Base-by-base conservation (phyloP, 176 grass and related monocot species). In the Metroxylon sagu region DNA sequence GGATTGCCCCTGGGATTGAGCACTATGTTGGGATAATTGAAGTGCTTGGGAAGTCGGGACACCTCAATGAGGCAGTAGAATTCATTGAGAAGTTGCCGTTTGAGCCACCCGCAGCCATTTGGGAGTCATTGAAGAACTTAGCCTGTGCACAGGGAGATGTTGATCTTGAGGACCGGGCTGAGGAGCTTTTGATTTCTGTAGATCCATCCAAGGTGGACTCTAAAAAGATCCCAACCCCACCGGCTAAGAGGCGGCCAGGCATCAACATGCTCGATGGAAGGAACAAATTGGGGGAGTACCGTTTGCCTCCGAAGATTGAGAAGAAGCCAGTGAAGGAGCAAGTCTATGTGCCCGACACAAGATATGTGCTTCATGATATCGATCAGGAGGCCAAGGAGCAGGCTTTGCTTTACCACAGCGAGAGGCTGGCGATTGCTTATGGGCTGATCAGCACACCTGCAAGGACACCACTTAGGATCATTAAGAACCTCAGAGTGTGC, bases 351-450 rank as follows among this genome's bases (percentile, higher is more conserved):
- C 89, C 89, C 0, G 89, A 94, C 60, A 94, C 89, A 14, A 88
- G 89, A 53, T 94, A 94, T 50, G 85, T 94, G 29, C 79, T 94
- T 48, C 89, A 94, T 63, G 89, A 94, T 61, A 94, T 94, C 53
- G 85, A 88, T 61, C 84, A 88, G 59, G 89, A 94, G 31, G 89
- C 89, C 6, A 94, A 94, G 77, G 89, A 94, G 64, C 89, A 94
- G 63, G 89, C 89, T 5, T 68, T 95, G 59, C 66, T 95, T 31
- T 95, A 95, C 58, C 84, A 95, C n/a, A 95, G 85, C 5, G 89
- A 95, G 81, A 74, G 89, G 76, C 70, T 95, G 14, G 89, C 89
- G 0, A 95, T 95, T 67, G 89, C 89, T 21, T 95, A 88, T 57
- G 81, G 89, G 12, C 68, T 88, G 56, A 95, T 95, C 19, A 95